phyloP scores from a whole-genome alignment of 1,284 basidiomycete genomes.

The Ustilago crameri region DNA sequence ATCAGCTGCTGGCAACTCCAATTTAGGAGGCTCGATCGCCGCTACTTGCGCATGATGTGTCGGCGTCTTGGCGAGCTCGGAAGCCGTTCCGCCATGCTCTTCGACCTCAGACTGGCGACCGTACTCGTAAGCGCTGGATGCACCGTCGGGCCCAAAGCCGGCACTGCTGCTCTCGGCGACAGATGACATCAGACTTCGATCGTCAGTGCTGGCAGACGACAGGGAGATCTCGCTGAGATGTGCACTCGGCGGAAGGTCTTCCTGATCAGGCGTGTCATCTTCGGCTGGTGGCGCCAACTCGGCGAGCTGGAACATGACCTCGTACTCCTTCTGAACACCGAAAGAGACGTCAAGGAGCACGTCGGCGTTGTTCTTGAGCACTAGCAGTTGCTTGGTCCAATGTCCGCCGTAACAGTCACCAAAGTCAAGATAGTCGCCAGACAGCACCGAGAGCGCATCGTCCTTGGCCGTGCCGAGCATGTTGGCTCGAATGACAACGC shows the following conservation, averaged over 20 bases:
- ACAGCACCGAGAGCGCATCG: constrained; percentile 69
- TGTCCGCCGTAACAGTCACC: constrained; percentile 71
- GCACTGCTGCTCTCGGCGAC: constrained; percentile 33
- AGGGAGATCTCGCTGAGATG: constrained; percentile 39
- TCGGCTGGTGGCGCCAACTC: constrained; percentile 64
- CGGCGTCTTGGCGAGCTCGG: constrained; percentile 55
- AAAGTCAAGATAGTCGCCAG: constrained; percentile 70
- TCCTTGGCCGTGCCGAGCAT: constrained; percentile 67
- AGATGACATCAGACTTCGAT: constrained; percentile 30
- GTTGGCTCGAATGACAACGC: constrained; percentile 63
- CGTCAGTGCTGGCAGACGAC: constrained; percentile 40
- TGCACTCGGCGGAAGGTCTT: constrained; percentile 43
- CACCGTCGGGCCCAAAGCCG: constrained; percentile 22
- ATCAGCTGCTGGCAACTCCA: constrained; percentile 43
- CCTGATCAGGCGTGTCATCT: constrained; percentile 38
- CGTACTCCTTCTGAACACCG: constrained; percentile 68
- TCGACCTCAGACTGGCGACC: constrained; percentile 23
- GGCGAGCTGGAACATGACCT: constrained; percentile 71
- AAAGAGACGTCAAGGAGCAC: constrained; percentile 70
- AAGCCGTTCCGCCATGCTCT: constrained; percentile 25
- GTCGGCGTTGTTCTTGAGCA: constrained; percentile 70
- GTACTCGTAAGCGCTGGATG: constrained; percentile 25
- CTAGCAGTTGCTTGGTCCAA: constrained; percentile 70
- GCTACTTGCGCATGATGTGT: constrained; percentile 51
- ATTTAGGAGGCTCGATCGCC: constrained; percentile 43